phyloP scores from a whole-genome alignment of 2,329 filamentous ascomycete species.

The Penicillium thymicola region DNA sequence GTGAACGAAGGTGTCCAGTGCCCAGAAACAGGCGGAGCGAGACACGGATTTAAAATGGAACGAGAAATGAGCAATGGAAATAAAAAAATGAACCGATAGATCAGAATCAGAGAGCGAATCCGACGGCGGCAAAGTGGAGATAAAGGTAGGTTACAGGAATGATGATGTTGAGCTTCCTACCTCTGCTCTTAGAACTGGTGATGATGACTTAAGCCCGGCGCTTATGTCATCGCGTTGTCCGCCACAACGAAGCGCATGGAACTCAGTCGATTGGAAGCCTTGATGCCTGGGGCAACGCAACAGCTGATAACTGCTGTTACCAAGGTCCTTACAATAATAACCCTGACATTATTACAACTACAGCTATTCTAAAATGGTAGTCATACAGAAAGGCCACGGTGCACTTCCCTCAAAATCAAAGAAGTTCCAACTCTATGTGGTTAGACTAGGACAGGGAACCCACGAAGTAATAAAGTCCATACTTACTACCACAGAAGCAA shows the following conservation, averaged over 20 bases:
- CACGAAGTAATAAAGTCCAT: neutral
- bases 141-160: slow-evolving; percentile 14
- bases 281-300: slow-evolving; percentile 11
- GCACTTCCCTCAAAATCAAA: neutral
- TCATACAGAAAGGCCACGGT: neutral
- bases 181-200: slow-evolving; percentile 10
- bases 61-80: slow-evolving; percentile 15
- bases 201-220: slow-evolving; percentile 38
- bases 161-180: slow-evolving; percentile 28
- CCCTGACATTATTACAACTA: neutral
- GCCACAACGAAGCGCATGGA: slow-evolving; percentile 39
- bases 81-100: slow-evolving; percentile 13
- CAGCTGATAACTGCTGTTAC: neutral
- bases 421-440: neutral
- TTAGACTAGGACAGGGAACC: neutral
- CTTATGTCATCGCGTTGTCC: slow-evolving; percentile 28
- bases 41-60: slow-evolving; percentile 15
- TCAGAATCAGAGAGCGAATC: slow-evolving; percentile 14
- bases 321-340: neutral
- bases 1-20: slow-evolving; percentile 18
- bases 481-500: neutral
- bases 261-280: slow-evolving; percentile 31
- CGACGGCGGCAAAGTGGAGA: slow-evolving; percentile 17
- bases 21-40: slow-evolving; percentile 7
- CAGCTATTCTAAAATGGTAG: neutral